These are phyloP conservation scores for Fusarium buharicum DNA, from an alignment of 2,329 filamentous ascomycete species.

Conservation along the genomic window DNA sequence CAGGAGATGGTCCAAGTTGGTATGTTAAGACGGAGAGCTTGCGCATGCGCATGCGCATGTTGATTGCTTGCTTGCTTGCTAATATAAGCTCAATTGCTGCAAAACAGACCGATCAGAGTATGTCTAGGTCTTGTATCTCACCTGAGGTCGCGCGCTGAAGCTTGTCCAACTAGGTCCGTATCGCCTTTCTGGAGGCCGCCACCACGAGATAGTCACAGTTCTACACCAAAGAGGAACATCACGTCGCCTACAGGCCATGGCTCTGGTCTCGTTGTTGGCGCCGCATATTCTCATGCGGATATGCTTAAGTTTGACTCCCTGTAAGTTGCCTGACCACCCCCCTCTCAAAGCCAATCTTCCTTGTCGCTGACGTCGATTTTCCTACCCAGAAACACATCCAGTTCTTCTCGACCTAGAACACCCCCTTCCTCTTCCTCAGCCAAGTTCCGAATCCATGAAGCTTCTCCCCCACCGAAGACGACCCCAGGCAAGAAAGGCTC, in stretches of 20 bases:
- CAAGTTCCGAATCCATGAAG: slow-evolving; percentile 62
- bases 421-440: slow-evolving; percentile 72
- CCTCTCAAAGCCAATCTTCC: background rate
- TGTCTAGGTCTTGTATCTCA: slow-evolving; percentile 41
- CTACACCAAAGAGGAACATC: slow-evolving; percentile 62
- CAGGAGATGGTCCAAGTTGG: slow-evolving; percentile 99
- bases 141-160: slow-evolving; percentile 44
- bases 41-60: too few relatives aligned
- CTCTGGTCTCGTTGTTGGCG: slow-evolving; percentile 83
- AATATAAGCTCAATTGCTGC: slow-evolving; percentile 40
- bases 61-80: slow-evolving; percentile 39
- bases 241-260: slow-evolving; percentile 61
- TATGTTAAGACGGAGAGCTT: slow-evolving; percentile 58
- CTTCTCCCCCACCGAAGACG: slow-evolving; percentile 65
- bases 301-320: slow-evolving; percentile 87
- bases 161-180: slow-evolving; percentile 67
- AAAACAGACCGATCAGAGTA: slow-evolving; percentile 71
- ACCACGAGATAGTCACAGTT: slow-evolving; percentile 56
- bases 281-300: slow-evolving; percentile 95
- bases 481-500: slow-evolving; percentile 67
- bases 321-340: slow-evolving; percentile 59
- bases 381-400: slow-evolving; percentile 65
- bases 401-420: slow-evolving; percentile 75
- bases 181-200: slow-evolving; percentile 88
- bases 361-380: slow-evolving; percentile 19